These are phyloP conservation scores for Entomortierella chlamydospora DNA, from an alignment of 192 early-diverging fungal genomes.

Conservation along the genomic window DNA sequence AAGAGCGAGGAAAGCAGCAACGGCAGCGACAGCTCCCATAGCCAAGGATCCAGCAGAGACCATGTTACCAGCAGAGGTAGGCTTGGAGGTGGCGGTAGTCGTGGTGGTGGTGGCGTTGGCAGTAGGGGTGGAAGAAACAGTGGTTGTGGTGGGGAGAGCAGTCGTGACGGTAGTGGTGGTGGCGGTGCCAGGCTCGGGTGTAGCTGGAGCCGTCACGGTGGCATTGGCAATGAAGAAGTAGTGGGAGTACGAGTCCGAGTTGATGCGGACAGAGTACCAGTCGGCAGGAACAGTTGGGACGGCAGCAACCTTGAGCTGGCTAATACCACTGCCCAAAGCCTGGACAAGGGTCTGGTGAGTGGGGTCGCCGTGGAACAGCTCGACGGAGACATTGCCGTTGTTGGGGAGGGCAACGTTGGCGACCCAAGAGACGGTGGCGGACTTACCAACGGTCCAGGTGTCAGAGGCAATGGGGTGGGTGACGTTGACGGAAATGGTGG, in stretches of 20 bases:
- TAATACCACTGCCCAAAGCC: not conserved
- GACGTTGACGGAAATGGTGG: not conserved
- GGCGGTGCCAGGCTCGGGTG: not conserved
- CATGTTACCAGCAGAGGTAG: constrained; percentile 1
- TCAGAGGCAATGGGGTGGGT: constrained; percentile 22
- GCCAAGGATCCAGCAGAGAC: constrained; percentile 1
- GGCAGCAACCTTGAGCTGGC: not conserved
- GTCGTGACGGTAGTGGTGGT: not conserved
- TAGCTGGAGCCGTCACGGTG: constrained; percentile 2
- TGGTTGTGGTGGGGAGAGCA: not conserved
- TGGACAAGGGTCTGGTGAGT: constrained; percentile 17
- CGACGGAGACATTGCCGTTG: constrained; percentile 1
- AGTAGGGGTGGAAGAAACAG: not conserved
- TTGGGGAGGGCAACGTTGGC: constrained; percentile 4
- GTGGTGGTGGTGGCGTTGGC: not conserved
- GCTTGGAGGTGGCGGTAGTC: not conserved
- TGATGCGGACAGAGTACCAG: constrained; percentile 41
- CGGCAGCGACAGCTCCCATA: constrained; percentile 12
- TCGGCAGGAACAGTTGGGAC: constrained; percentile 15
- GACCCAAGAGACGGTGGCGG: constrained; percentile 16
- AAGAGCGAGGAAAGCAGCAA: constrained; percentile 8
- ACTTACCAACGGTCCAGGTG: constrained; percentile 14
- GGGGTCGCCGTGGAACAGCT: constrained; percentile 28
- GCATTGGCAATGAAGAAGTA: constrained; percentile 22
- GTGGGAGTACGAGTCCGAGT: constrained; percentile 23